A percentile compares a stretch with the other conserved stretches of the same genome.
phyloP scores from a whole-genome alignment of 2,329 filamentous ascomycete genomes.

The Talaromyces sp. region DNA sequence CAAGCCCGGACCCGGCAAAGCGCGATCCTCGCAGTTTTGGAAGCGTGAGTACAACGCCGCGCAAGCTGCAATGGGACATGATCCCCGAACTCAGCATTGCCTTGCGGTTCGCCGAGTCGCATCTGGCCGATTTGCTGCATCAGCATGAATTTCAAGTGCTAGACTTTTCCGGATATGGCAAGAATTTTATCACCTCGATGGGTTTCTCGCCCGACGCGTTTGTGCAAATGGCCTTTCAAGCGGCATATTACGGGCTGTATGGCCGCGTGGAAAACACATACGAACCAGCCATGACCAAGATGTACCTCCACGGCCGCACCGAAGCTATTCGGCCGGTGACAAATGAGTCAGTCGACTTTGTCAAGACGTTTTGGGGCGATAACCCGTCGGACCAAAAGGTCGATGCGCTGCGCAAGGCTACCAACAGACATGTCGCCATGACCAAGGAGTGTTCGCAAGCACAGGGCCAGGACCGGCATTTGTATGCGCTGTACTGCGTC shows the following conservation, averaged over 20 bases:
- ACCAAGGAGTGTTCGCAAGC: slow-evolving; percentile 86
- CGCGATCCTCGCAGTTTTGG: slow-evolving; percentile 87
- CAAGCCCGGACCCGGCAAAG: slow-evolving; percentile 87
- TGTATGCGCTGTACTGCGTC: slow-evolving; percentile 90
- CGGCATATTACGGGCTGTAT: slow-evolving; percentile 94
- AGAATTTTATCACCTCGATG: slow-evolving; percentile 96
- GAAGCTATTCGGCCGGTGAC: slow-evolving; percentile 89
- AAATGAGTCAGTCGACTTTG: slow-evolving; percentile 76
- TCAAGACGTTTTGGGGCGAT: slow-evolving; percentile 92
- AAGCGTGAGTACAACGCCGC: slow-evolving; percentile 86
- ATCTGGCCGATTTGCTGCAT: slow-evolving; percentile 87
- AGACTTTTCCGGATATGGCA: slow-evolving; percentile 84
- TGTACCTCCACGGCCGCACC: slow-evolving; percentile 86
- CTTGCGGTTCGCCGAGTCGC: slow-evolving; percentile 89
- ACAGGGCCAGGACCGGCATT: slow-evolving; percentile 83
- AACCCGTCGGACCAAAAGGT: slow-evolving; percentile 78
- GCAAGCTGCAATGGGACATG: slow-evolving; percentile 98
- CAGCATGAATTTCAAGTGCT: slow-evolving; percentile 95
- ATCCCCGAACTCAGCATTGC: slow-evolving; percentile 84
- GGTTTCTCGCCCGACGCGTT: slow-evolving; percentile 96
- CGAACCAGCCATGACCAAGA: slow-evolving; percentile 97
- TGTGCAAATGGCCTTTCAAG: slow-evolving; percentile 98
- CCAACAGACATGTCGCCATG: slow-evolving; percentile 71
- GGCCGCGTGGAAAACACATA: slow-evolving; percentile 92
- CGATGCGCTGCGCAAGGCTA: slow-evolving; percentile 76